Evolutionary conservation across 2,329 filamentous ascomycete species (phyloP), one percentile per base, ranked within the genome.

Genomic region (Lachnellula occidentalis): DNA sequence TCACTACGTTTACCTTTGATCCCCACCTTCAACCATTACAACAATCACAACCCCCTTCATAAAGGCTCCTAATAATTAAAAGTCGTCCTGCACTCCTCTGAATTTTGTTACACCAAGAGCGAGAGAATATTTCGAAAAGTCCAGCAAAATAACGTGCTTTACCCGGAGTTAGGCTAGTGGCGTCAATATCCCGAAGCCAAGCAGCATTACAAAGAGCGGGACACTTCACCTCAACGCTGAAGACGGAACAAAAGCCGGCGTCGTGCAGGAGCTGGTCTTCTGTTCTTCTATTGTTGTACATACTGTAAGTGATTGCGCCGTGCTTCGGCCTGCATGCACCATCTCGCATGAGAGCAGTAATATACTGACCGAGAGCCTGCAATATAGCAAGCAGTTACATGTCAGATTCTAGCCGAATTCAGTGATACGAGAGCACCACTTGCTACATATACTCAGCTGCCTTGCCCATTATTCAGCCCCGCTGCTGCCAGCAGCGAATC

Each of bases 251-350:
- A 31, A 11, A 51, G n/a, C 19, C 50, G 50, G 19, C 42, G 17
- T 34, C 21, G 34, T 49, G 55, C 61, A 63, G 64, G 50, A 66
- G 64, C 64, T 63, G 64, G 64, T 36, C 63, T 65, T 64, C 60
- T 64, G 63, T 53, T 42, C 55, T 43, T 53, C 50, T 41, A 45
- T 52, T 46, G 50, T 50, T 60, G 45, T 58, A 57, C 48, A 52
- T 59, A 57, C 34, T 54, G 48, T 56, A 34, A 21, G 19, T 43
- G 12, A 17, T 41, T 41, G 37, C 12, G 37, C 37, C 37, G 41
- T 17, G 41, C 41, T 21, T 43, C 19, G n/a, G 22, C 22, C n/a
- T 41, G 34, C 34, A 37, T 37, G 34, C 48, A 19, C 48, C 37
- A n/a, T 15, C 17, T 19, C 37, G 37, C 4, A 15, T 4, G 15